A percentile compares a stretch with the other conserved stretches of the same genome.
Conservation (phyloP, 257 asterid genomes). For the Eustoma russellianum region DNA sequence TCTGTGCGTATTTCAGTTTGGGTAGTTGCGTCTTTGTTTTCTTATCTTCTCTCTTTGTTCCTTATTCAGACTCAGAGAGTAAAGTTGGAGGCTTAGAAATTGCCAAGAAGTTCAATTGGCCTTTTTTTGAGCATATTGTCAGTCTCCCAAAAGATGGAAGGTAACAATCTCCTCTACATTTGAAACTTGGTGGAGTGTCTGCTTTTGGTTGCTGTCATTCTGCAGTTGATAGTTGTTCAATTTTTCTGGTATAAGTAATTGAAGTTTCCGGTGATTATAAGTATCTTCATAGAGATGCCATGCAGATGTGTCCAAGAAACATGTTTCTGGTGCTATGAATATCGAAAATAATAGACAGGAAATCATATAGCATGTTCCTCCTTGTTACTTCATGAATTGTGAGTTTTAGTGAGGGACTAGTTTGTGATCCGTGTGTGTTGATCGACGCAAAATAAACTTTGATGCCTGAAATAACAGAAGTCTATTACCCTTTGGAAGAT, state of each 20-base stretch:
- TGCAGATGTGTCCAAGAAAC: no score
- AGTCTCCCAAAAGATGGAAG: conserved; percentile 38
- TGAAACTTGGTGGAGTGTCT: neutral
- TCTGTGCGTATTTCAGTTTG: conserved; percentile 1
- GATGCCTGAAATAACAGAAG: no score
- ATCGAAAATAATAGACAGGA: no score
- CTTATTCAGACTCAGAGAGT: conserved; percentile 47
- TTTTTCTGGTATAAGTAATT: neutral
- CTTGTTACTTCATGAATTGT: no score
- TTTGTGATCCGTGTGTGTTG: no score
- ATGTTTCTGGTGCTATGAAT: no score
- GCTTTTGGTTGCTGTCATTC: neutral
- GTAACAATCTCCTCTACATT: conserved; percentile 21
- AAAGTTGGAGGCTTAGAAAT: conserved; percentile 71
- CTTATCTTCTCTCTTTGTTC: conserved; percentile 8
- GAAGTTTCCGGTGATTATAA: no score
- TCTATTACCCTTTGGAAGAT: no score
- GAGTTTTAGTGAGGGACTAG: no score
- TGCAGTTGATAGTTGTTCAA: neutral
- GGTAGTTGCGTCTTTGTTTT: conserved; percentile 3
- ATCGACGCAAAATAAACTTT: no score
- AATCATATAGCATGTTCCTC: no score
- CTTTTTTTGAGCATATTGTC: conserved; percentile 50
- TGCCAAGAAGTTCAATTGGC: conserved; percentile 64
- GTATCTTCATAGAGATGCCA: no score